These are phyloP conservation scores for Calvatia gigantea DNA, from an alignment of 768 basidiomycete genomes.

Conservation along the genomic window DNA sequence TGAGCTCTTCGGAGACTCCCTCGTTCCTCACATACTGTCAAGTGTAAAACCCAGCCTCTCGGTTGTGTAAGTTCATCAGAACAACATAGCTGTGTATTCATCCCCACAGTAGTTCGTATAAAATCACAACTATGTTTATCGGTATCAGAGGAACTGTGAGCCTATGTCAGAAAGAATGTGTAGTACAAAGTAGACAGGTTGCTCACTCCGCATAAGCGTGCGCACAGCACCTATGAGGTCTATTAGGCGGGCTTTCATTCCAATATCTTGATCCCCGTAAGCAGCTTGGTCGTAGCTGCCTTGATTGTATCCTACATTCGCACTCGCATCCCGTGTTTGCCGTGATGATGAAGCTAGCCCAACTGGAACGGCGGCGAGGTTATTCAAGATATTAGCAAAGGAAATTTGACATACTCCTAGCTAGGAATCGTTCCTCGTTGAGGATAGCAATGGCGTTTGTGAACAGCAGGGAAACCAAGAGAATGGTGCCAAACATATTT, in stretches of 20 bases:
- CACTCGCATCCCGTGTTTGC: slow-evolving; percentile 52
- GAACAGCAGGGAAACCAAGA: slow-evolving; percentile 85
- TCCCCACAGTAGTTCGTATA: slow-evolving; percentile 78
- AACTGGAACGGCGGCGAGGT: slow-evolving; percentile 42
- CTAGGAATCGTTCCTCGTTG: slow-evolving; percentile 94
- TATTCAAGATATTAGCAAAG: background rate
- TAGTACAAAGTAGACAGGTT: slow-evolving; percentile 12
- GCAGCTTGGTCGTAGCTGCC: slow-evolving; percentile 65
- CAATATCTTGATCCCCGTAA: slow-evolving; percentile 56
- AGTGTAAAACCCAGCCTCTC: background rate
- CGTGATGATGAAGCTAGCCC: slow-evolving; percentile 78
- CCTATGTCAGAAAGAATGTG: slow-evolving; percentile 7
- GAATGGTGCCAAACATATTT: slow-evolving; percentile 61
- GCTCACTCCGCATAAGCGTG: slow-evolving; percentile 96
- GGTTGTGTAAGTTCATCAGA: background rate
- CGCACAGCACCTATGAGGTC: slow-evolving; percentile 93
- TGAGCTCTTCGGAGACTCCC: background rate
- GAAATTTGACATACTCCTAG: slow-evolving; percentile 62
- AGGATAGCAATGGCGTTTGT: slow-evolving; percentile 95
- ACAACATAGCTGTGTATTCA: slow-evolving; percentile 18
- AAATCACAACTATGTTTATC: slow-evolving; percentile 81
- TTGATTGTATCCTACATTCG: slow-evolving; percentile 58
- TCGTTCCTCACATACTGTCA: background rate
- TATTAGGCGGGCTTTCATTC: slow-evolving; percentile 82
- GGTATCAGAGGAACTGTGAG: slow-evolving; percentile 85